Conservation (phyloP, 176 grass and related monocot species). For the Puya raimondii region DNA sequence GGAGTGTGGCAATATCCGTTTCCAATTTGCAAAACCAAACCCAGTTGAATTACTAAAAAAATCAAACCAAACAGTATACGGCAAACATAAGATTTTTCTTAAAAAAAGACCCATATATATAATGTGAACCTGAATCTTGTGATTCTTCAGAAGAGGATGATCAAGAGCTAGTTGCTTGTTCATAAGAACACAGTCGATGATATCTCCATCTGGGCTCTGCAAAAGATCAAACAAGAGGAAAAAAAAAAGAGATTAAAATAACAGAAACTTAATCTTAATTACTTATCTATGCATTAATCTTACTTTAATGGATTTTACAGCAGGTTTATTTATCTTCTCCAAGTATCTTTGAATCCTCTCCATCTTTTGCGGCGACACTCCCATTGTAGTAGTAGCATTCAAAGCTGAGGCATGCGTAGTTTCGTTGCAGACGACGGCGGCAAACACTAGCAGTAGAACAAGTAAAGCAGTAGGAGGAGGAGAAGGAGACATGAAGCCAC, state of each 20-base stretch:
- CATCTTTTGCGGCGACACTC: not conserved
- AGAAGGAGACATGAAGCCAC: not conserved
- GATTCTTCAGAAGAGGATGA: not conserved
- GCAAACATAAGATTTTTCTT: not conserved
- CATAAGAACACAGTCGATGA: not conserved
- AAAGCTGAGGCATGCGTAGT: not conserved
- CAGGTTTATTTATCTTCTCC: not conserved
- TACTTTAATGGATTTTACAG: not conserved
- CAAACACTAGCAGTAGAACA: not conserved
- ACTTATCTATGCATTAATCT: not conserved
- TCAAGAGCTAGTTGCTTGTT: not conserved
- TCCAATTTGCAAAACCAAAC: no score
- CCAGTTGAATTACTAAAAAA: no score
- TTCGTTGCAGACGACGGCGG: not conserved
- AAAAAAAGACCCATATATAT: not conserved
- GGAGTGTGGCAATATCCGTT: no score
- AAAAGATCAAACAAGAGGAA: not conserved
- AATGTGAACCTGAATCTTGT: not conserved
- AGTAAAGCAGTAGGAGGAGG: not conserved
- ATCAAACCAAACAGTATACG: not conserved
- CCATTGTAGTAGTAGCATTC: not conserved
- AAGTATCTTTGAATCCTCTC: not conserved
- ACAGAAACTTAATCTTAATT: not conserved
- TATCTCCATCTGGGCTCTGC: not conserved
- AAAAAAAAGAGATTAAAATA: not conserved